Percentiles rank a stretch among this genome's conserved stretches.
Conservation (phyloP, 2,329 filamentous ascomycete genomes). For the Mycosphaerella arachidis region DNA sequence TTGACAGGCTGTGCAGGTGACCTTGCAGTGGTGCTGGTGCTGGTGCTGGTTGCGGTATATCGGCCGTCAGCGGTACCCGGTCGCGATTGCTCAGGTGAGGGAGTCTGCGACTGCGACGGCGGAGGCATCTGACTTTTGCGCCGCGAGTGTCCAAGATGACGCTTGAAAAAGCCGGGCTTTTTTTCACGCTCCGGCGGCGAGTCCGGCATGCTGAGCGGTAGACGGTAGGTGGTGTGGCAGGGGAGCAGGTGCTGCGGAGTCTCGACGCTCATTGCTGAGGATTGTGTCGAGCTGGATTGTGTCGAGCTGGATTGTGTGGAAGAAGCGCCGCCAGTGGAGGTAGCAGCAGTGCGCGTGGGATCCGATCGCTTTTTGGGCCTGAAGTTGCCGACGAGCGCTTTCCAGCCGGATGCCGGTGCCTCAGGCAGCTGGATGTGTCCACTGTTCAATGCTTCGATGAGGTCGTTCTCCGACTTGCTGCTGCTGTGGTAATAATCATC, state of each 20-base stretch:
- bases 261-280: background rate
- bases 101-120: background rate
- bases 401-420: background rate
- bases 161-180: slow-evolving; percentile 13
- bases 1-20: background rate
- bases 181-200: slow-evolving; percentile 12
- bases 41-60: background rate
- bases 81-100: background rate
- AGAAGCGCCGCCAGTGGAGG: background rate
- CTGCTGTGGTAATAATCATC: background rate
- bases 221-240: background rate
- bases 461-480: background rate
- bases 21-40: background rate
- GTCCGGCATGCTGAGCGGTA: slow-evolving; percentile 1
- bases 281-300: background rate
- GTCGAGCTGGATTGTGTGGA: background rate
- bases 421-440: background rate
- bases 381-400: background rate
- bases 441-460: background rate
- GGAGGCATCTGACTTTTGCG: slow-evolving; percentile 5
- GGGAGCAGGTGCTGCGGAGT: background rate
- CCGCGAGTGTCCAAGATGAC: slow-evolving; percentile 11
- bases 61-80: background rate
- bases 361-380: background rate
- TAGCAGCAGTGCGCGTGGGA: background rate